Evolutionary conservation across 129 eudicot species (phyloP), one percentile per base, ranked within the genome.

Genomic region (Chrysanthemum makinoi): DNA sequence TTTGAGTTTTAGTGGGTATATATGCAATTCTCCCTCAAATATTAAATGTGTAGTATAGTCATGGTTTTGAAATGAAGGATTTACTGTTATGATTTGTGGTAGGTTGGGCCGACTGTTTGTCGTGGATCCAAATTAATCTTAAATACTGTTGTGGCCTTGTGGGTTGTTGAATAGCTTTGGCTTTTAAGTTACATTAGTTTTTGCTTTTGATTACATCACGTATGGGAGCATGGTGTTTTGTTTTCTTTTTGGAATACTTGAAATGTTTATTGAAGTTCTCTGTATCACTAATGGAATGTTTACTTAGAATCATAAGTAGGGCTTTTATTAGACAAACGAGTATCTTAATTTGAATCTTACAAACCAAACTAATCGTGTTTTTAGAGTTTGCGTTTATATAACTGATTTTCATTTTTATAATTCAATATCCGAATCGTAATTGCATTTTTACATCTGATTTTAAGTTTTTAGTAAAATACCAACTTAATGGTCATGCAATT

Each of bases 81-180:
- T 17, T 35, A 4, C 19, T 64, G 26, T 39, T 64, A 17, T 39
- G 15, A 17, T 64, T 16, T 28, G 20, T 62, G 67, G 50, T 62
- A 14, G 50, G 16, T 62, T 62, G 67, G 50, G 48, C 2, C 14
- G 48, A 33, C 24, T 0, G 9, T 64, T 35, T 39, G 17, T 17
- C 10, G n/a, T 19, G 53, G 15, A 39, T 65, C 30, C 69, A 24
- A 64, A 64, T 53, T 39, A 64, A 65, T 43, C 52, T 65, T 22
- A 10, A 43, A 65, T 65, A 8, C 30, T 5, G 24, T 65, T 65
- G 19, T 17, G 53, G 53, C n/a, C 5, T 64, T 39, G 46, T 39
- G 10, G 48, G 57, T 3, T 44, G 69, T 43, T 18, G 46, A 20
- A 43, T 16, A 17, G 16, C 26, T 39, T 3, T 39, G 19, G 8